Evolutionary conservation across 2,329 filamentous ascomycete species (phyloP), one percentile per base, ranked within the genome.

Genomic region (Fusarium sacchari): DNA sequence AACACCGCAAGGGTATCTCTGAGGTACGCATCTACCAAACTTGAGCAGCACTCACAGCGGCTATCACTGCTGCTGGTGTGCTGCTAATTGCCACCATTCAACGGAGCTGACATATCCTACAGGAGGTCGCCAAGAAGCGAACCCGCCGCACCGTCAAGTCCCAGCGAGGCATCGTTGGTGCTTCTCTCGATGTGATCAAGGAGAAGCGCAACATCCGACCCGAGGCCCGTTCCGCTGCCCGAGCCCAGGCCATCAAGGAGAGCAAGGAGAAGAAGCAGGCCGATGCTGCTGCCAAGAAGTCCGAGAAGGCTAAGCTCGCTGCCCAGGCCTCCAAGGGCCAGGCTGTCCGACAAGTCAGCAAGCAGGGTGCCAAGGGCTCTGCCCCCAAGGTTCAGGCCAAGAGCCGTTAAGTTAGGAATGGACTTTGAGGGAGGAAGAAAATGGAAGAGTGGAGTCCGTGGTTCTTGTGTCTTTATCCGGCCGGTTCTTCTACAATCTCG

Each of bases 1-100:
- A 97, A 89, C 96, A 98, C 93, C 96, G 95, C 91, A 99, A 99
- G 95, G 96, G 96, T 93, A 97, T 98, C 89, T 97, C 96, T 91
- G 96, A 99, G 95, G 96, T 98, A 93, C 89, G 93, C 75, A 75
- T 71, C 44, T 65, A 60, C 53, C 42, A 61, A 60, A 34, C 22
- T 26, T n/a, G 30, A 62, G 44, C 32, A 46, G 64, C 37, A 42
- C 32, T 32, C 34, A 39, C 44, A 26, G 57, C 46, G 14, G 26
- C 32, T 37, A 26, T 50, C 32, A 40, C 32, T 49, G 43, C 58
- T 58, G 49, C 58, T 59, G 40, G 32, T 32, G 20, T 42, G 26
- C 22, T 34, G 18, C 36, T 24, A 18, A 65, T 43, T n/a, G 28
- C 8, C 17, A 30, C n/a, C 46, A 56, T 46, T 42, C 32, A 75